These are phyloP conservation scores for Penicillium occitanis DNA, from an alignment of 2,329 filamentous ascomycete genomes.

Conservation along the genomic window DNA sequence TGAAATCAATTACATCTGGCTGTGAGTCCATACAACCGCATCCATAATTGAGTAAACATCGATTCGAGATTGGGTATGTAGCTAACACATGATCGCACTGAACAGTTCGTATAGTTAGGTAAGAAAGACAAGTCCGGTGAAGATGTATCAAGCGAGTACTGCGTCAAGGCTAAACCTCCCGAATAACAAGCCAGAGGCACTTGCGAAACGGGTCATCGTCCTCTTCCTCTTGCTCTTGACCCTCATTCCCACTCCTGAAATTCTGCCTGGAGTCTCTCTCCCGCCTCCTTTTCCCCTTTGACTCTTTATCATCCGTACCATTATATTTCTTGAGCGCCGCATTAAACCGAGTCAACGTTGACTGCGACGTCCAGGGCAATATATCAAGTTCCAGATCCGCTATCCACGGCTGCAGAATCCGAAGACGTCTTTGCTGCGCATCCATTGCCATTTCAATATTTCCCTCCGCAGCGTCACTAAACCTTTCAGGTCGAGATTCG, in stretches of 20 bases:
- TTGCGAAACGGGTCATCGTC: not conserved
- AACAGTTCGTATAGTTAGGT: not conserved
- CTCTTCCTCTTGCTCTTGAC: not conserved
- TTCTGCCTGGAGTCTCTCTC: not conserved
- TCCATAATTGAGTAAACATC: not conserved
- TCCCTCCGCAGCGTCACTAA: not conserved
- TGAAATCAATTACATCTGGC: not conserved
- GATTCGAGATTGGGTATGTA: not conserved
- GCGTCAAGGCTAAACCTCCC: not conserved
- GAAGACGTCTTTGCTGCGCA: constrained; percentile 23
- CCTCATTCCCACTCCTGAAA: not conserved
- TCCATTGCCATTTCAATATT: constrained; percentile 4
- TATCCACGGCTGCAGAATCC: constrained; percentile 30
- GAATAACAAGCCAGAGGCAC: constrained; percentile 17
- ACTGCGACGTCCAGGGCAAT: constrained; percentile 27
- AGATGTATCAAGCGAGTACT: not conserved
- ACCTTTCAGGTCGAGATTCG: not conserved
- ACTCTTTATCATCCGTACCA: constrained; percentile 8
- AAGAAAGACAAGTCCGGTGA: not conserved
- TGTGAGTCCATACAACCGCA: not conserved
- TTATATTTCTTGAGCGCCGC: constrained; percentile 27
- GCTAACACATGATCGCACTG: not conserved
- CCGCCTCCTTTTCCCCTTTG: not conserved
- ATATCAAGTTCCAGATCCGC: constrained; percentile 27
- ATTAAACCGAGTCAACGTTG: constrained; percentile 28